Evolutionary conservation across 2,329 filamentous ascomycete genomes (phyloP).

Genomic region (Claviceps humidiphila): DNA sequence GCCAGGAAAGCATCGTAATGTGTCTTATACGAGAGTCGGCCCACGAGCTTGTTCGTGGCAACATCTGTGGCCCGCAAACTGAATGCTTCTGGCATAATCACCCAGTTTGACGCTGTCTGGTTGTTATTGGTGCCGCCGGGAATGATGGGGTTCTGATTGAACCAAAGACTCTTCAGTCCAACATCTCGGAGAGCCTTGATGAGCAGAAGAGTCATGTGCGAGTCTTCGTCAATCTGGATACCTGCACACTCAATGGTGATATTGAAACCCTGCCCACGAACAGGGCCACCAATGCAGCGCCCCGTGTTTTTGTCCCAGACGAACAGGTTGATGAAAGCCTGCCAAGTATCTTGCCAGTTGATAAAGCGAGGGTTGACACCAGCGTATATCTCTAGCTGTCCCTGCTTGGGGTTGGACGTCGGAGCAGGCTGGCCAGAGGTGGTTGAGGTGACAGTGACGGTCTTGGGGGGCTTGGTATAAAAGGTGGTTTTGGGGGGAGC

Average conservation of each 20-base stretch:
- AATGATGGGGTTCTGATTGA: constrained; percentile 25
- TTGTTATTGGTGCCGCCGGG: constrained; percentile 19
- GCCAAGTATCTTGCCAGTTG: constrained; percentile 26
- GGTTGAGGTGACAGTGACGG: constrained; percentile 10
- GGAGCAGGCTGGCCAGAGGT: constrained; percentile 17
- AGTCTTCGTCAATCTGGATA: constrained; percentile 24
- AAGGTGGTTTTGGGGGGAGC: constrained; percentile 20
- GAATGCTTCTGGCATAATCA: constrained; percentile 26
- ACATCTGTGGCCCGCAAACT: constrained; percentile 21
- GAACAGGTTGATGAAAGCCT: constrained; percentile 26
- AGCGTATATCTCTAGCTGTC: constrained; percentile 19
- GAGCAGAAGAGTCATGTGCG: constrained; percentile 25
- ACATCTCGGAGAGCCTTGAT: constrained; percentile 26
- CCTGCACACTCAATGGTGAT: constrained; percentile 25
- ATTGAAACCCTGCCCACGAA: constrained; percentile 22
- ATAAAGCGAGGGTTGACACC: constrained; percentile 25
- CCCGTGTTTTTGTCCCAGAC: constrained; percentile 26
- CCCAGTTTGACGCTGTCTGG: constrained; percentile 19
- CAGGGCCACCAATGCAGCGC: constrained; percentile 19
- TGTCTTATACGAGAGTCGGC: constrained; percentile 23
- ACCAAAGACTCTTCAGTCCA: constrained; percentile 25
- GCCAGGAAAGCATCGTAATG: constrained; percentile 24
- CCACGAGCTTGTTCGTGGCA: constrained; percentile 19
- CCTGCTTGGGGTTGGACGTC: constrained; percentile 16
- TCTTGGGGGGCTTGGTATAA: constrained; percentile 17